phyloP scores from a whole-genome alignment of 306 rosid genomes.

The Sindora glabra region DNA sequence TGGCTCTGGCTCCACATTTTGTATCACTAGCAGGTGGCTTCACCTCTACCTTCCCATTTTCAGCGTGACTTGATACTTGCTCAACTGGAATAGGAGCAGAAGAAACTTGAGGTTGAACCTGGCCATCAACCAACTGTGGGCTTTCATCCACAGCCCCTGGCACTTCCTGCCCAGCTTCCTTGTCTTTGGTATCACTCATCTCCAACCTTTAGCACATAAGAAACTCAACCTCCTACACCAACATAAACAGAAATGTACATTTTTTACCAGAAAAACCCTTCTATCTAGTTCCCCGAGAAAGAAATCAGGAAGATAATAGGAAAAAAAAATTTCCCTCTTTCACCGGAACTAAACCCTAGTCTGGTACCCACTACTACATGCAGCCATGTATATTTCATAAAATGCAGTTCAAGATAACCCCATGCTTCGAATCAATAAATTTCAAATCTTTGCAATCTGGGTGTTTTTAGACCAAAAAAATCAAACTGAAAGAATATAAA shows the following conservation, averaged over 20 bases:
- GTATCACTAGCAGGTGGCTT: slow-evolving; percentile 13
- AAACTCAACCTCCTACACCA: slow-evolving; percentile 21
- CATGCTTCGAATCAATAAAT: slow-evolving; percentile 1
- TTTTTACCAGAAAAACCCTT: too few species aligned
- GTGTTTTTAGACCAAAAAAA: too few species aligned
- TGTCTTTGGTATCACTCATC: slow-evolving; percentile 59
- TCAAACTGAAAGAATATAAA: too few species aligned
- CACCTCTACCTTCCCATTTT: slow-evolving; percentile 13
- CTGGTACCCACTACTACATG: not conserved
- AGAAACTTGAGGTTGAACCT: slow-evolving; percentile 19
- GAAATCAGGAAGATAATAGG: not conserved
- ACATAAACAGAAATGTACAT: not conserved
- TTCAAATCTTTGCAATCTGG: not conserved
- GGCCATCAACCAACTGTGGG: too few species aligned
- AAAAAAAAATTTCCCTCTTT: too few species aligned
- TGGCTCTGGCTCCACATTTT: too few species aligned
- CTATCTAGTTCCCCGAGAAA: too few species aligned
- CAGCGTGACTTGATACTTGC: slow-evolving; percentile 11
- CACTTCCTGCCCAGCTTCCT: slow-evolving; percentile 21
- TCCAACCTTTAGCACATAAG: slow-evolving; percentile 24
- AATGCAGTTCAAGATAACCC: not conserved
- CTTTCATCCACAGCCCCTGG: slow-evolving; percentile 22
- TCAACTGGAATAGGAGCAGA: slow-evolving; percentile 18
- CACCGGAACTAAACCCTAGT: slow-evolving; percentile 28
- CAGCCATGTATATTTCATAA: not conserved